A percentile compares a stretch with the other conserved stretches of the same genome.
Evolutionary conservation across 1,284 basidiomycete species (phyloP).

Genomic region (Athelia sp.): DNA sequence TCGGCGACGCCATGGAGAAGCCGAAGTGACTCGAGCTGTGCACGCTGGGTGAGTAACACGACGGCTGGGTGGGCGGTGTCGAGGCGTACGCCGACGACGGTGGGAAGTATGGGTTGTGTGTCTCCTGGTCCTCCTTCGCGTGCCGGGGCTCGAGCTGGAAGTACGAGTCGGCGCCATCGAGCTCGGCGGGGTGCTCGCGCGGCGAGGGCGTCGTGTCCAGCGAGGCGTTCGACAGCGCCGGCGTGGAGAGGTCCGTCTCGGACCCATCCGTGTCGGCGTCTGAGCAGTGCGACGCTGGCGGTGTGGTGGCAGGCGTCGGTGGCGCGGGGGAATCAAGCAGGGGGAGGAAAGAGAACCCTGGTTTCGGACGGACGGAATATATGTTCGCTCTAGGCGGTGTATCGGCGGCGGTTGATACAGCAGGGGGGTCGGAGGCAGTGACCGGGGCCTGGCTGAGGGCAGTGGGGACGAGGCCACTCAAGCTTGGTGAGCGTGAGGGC

Average conservation of each 20-base stretch:
- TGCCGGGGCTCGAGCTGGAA: background rate
- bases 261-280: background rate
- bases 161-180: conserved; percentile 2
- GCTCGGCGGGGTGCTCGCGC: conserved; percentile 21
- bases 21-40: too few relatives aligned
- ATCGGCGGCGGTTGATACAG: conserved; percentile 16
- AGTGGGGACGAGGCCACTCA: conserved; percentile 5
- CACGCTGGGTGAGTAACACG: too few relatives aligned
- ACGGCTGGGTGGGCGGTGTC: too few relatives aligned
- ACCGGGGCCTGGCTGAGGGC: conserved; percentile 7
- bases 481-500: conserved; percentile 5
- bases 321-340: conserved; percentile 31
- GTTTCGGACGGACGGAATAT: conserved; percentile 17
- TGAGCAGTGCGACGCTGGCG: background rate
- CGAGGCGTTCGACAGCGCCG: conserved; percentile 32
- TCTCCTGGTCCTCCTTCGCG: background rate
- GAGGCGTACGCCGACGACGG: background rate
- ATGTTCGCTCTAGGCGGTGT: background rate
- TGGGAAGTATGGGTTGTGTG: background rate
- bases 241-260: conserved; percentile 26
- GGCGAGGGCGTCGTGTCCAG: conserved; percentile 32
- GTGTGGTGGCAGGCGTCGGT: conserved; percentile 1
- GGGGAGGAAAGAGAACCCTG: conserved; percentile 34
- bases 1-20: too few relatives aligned
- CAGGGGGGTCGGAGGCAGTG: conserved; percentile 13